Evolutionary conservation across 2,329 filamentous ascomycete genomes (phyloP).

Genomic region (Beauveria australis): DNA sequence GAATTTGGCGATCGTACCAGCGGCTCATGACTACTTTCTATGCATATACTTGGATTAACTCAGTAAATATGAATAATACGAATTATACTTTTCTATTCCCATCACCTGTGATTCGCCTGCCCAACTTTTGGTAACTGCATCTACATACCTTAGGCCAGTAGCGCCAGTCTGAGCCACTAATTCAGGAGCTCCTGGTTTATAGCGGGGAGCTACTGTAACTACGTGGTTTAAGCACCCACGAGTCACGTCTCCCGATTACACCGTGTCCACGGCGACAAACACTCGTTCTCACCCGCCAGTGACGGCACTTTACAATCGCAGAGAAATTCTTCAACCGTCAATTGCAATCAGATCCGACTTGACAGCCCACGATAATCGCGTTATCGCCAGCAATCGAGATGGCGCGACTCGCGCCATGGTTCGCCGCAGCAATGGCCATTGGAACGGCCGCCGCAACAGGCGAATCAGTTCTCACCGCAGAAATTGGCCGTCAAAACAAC

Average conservation of each 20-base stretch:
- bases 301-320: neutral
- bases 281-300: neutral
- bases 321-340: neutral
- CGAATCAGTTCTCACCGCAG: conserved; percentile 35
- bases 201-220: neutral
- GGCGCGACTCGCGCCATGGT: conserved; percentile 25
- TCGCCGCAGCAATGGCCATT: conserved; percentile 22
- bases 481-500: conserved; percentile 55
- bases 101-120: neutral
- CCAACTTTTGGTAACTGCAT: neutral
- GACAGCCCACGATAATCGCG: neutral
- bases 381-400: conserved; percentile 15
- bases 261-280: conserved; percentile 6
- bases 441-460: conserved; percentile 20
- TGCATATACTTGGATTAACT: neutral
- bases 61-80: no score
- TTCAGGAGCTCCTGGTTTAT: neutral
- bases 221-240: neutral
- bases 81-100: no score
- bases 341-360: neutral
- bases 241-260: neutral
- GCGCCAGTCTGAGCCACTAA: neutral
- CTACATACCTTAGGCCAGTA: neutral
- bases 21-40: neutral
- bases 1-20: neutral